A percentile compares a stretch with the other conserved stretches of the same genome.
These are phyloP conservation scores for Trichocladium uniseriatum DNA, from an alignment of 495 filamentous ascomycete species.

Conservation along the genomic window DNA sequence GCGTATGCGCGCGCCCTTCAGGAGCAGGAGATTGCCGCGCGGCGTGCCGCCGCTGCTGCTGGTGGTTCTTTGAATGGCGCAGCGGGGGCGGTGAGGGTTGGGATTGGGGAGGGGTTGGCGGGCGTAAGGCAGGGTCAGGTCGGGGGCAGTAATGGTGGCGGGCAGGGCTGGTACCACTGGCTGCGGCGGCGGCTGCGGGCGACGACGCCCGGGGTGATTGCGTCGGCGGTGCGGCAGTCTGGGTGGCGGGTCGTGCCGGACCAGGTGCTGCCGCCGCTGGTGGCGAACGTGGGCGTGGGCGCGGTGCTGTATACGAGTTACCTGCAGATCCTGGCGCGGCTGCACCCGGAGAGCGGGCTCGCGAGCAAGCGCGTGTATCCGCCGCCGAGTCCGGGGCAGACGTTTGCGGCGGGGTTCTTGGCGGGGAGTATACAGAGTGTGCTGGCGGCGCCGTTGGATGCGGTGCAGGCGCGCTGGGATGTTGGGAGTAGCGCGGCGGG, in stretches of 20 bases:
- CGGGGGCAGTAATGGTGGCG: too few relatives aligned
- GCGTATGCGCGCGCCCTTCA: conserved; percentile 40
- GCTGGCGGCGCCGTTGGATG: conserved; percentile 80
- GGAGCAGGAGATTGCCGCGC: conserved; percentile 18
- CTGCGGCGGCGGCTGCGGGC: conserved; percentile 56
- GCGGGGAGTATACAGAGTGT: conserved; percentile 73
- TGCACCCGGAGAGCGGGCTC: conserved; percentile 64
- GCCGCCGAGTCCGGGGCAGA: conserved; percentile 53
- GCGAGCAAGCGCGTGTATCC: conserved; percentile 65
- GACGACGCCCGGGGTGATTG: conserved; percentile 68
- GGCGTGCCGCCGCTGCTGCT: background rate
- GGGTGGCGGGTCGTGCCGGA: conserved; percentile 85
- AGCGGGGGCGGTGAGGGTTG: too few relatives aligned
- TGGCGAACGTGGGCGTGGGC: conserved; percentile 79
- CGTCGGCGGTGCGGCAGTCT: conserved; percentile 66
- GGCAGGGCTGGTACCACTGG: too few relatives aligned
- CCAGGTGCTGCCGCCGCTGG: conserved; percentile 74
- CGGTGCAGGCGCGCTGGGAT: conserved; percentile 70
- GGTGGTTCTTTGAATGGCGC: too few relatives aligned
- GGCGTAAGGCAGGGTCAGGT: too few relatives aligned
- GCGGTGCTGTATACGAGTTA: conserved; percentile 83
- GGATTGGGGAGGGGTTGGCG: too few relatives aligned
- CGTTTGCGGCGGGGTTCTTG: conserved; percentile 67
- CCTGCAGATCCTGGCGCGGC: conserved; percentile 61
- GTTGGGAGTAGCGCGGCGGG: conserved; percentile 22